Evolutionary conservation across 164 flowering plant species (phyloP), one percentile per base, ranked within the genome.

Genomic region (Aristolochia contorta): DNA sequence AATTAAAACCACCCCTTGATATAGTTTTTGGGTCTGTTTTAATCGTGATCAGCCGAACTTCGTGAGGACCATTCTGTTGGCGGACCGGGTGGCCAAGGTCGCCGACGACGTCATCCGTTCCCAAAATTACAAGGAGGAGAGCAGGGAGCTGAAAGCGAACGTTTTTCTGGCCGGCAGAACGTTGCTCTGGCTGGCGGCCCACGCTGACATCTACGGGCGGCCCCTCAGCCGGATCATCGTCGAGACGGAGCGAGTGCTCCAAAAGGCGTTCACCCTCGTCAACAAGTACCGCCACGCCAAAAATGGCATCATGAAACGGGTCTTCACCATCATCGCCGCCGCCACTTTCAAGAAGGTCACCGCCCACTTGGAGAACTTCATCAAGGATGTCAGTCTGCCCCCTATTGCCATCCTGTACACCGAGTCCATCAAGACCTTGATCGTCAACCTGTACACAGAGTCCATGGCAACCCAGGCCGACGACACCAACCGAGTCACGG

Each of bases 201-300:
- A 91, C 4, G 82, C 72, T 64, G 88, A 84, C 56, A 79, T 84
- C 46, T 90, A 90, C 74, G 92, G 87, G 68, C 87, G 95, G 0
- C 95, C 95, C 43, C 84, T 92, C 1, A 83, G 90, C 7, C 82
- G 95, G 1, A 90, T 90, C 72, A 80, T 85, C 53, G 89, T 81
- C 55, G 95, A 87, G 32, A 85, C 97, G 0, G 84, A 87, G 64
- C 89, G n/a, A n/a, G n/a, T n/a, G n/a, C n/a, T n/a, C n/a, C n/a
- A n/a, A n/a, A n/a, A n/a, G n/a, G n/a, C n/a, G n/a, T n/a, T 83
- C 0, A 66, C 71, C 30, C 88, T 91, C 27, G 88, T 84, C 37
- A 6, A 49, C 54, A 90, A 86, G 52, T 87, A 91, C 73, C 75
- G 91, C n/a, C n/a, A n/a, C 0, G 81, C 78, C 65, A n/a, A n/a